Conservation (phyloP, 192 early-diverging fungal species). For the Diversispora epigaea region DNA sequence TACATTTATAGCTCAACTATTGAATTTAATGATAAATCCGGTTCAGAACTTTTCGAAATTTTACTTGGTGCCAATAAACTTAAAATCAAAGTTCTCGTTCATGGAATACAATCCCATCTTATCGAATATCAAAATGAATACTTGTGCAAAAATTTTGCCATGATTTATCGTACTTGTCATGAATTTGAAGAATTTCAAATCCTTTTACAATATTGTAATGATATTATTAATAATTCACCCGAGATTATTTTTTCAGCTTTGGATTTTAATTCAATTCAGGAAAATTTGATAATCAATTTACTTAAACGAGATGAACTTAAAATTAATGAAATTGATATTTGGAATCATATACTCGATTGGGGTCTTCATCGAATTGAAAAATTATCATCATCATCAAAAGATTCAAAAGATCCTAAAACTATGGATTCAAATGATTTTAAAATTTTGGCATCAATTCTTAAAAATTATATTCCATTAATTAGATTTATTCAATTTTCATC, state of each 20-base stretch:
- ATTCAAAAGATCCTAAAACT: neutral
- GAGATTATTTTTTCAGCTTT: neutral
- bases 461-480: constrained; percentile 17
- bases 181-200: constrained; percentile 10
- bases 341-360: constrained; percentile 27
- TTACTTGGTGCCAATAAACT: neutral
- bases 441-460: neutral
- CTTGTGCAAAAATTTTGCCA: constrained; percentile 12
- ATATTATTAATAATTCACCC: neutral
- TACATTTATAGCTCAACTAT: too few relatives aligned
- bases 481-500: constrained; percentile 25
- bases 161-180: neutral
- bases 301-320: constrained; percentile 15
- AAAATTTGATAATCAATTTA: constrained; percentile 13
- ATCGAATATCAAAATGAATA: constrained; percentile 9
- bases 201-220: neutral
- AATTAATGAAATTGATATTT: constrained; percentile 28
- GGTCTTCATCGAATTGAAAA: neutral
- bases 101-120: constrained; percentile 12
- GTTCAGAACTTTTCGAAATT: neutral
- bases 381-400: neutral
- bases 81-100: neutral
- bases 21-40: neutral
- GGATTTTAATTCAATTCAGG: constrained; percentile 24
- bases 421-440: neutral